Base-by-base conservation (phyloP, 2,329 filamentous ascomycete genomes). In the Stylonectria norvegica region DNA sequence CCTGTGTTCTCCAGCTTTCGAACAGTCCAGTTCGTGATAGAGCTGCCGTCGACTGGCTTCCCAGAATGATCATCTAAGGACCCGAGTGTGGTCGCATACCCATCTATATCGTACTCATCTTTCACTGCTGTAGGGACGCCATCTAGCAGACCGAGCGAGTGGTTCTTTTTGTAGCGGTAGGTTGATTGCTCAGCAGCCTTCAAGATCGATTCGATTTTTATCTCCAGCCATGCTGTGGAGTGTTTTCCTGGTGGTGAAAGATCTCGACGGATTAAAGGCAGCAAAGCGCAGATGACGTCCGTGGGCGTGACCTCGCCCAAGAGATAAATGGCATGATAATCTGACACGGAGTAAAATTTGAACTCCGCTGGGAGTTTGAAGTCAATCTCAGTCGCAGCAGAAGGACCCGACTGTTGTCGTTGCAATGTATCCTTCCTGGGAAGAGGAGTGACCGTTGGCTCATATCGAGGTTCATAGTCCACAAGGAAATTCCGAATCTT, bases 91-190 rank as follows among this genome's bases (percentile, higher is more conserved):
- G 78, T 83, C 30, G 72, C 71, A 60, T 91, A 89, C 1, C 85
- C 86, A n/a, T 79, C 76, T 17, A 91, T 64, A 57, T 89, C 81
- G 35, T 86, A 78, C 58, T 89, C 85, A 53, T 90, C 86, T 64
- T 90, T 90, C 35, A 89, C 75, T 0, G 78, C 83, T 5, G 88
- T 76, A 0, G 85, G 86, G 0, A 90, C 75, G 6, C 86, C 86
- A 52, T 89, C 86, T 0, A 90, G 67, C 1, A 78, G 71, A 0
- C 83, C 77, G 4, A 86, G 62, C 0, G 81, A 69, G 40, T 72
- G 72, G 2, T 77, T 75, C 32, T 75, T 68, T 48, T 74, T 65
- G 54, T 75, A 75, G 2, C 72, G 60, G 25, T 57, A 45, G 0
- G 72, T 72, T 0, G 72, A 73, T 4, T 59, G 70, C 19, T 63